Conservation (phyloP, 371 early-diverging fungal genomes). For the Syncephalastrum racemosum region DNA sequence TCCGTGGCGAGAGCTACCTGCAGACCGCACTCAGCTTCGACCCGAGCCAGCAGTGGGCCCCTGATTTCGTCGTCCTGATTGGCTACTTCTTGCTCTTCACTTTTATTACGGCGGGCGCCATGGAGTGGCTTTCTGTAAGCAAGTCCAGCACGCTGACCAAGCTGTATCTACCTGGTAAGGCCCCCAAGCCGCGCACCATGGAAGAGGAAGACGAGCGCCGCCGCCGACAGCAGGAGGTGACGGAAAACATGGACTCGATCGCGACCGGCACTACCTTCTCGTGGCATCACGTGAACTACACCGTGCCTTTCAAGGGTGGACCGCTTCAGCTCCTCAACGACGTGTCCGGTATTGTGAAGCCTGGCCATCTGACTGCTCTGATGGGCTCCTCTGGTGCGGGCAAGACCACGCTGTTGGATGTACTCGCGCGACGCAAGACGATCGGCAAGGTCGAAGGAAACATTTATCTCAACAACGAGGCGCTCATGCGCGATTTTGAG, state of each 20-base stretch:
- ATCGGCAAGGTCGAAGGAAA: constrained; percentile 71
- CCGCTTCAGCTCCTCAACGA: constrained; percentile 48
- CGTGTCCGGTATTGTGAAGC: constrained; percentile 54
- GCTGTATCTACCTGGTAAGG: constrained; percentile 38
- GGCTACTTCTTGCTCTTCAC: constrained; percentile 46
- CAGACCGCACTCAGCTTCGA: constrained; percentile 31
- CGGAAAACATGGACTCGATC: constrained; percentile 26
- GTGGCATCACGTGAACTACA: constrained; percentile 52
- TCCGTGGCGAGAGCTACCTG: constrained; percentile 58
- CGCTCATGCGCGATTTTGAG: constrained; percentile 53
- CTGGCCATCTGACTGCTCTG: constrained; percentile 72
- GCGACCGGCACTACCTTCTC: constrained; percentile 46
- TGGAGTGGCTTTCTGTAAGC: constrained; percentile 42
- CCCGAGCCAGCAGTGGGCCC: constrained; percentile 46
- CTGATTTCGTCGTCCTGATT: constrained; percentile 47
- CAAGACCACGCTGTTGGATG: constrained; percentile 84
- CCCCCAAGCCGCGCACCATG: constrained; percentile 19
- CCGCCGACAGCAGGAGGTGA: constrained; percentile 26
- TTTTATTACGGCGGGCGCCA: constrained; percentile 28
- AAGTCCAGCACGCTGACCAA: constrained; percentile 46
- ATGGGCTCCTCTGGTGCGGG: constrained; percentile 87
- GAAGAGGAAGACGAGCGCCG: constrained; percentile 25
- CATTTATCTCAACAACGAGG: constrained; percentile 58
- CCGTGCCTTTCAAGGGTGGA: constrained; percentile 51
- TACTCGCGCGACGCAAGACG: constrained; percentile 74